Percentiles rank a stretch among this genome's conserved stretches.
Evolutionary conservation across 495 filamentous ascomycete genomes (phyloP).

Genomic region (Penicillium diatomitis): DNA sequence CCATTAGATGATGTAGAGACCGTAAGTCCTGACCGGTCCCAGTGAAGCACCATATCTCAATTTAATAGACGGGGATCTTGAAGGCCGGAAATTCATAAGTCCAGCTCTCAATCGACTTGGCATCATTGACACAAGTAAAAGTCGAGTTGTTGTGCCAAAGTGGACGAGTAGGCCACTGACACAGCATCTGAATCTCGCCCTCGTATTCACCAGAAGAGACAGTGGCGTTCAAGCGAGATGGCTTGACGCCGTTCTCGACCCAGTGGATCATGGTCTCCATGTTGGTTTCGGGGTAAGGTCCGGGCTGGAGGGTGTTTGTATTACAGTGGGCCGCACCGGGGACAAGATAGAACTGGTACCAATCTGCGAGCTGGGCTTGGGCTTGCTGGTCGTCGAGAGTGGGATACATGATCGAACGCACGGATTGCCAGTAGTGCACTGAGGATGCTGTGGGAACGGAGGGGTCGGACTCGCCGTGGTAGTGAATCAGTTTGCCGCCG

Average conservation of each 20-base stretch:
- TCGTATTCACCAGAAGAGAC: conserved; percentile 21
- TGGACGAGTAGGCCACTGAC: conserved; percentile 40
- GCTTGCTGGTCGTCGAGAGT: conserved; percentile 20
- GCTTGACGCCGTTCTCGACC: conserved; percentile 42
- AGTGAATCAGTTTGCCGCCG: conserved; percentile 43
- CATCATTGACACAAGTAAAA: conserved; percentile 36
- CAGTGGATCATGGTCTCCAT: conserved; percentile 40
- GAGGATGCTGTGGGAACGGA: conserved; percentile 40
- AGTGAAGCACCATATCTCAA: neutral
- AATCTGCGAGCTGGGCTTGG: conserved; percentile 36
- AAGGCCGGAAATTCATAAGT: conserved; percentile 24
- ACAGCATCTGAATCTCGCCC: conserved; percentile 37
- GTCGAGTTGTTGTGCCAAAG: conserved; percentile 28
- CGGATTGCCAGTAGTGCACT: conserved; percentile 42
- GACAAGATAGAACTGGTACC: conserved; percentile 43
- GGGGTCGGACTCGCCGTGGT: conserved; percentile 44
- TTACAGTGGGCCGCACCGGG: conserved; percentile 44
- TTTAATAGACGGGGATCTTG: conserved; percentile 20
- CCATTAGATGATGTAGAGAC: neutral
- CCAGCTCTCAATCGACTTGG: conserved; percentile 33
- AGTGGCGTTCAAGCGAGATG: conserved; percentile 31
- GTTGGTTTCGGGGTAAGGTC: conserved; percentile 37
- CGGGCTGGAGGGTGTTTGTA: conserved; percentile 35
- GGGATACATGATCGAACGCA: conserved; percentile 41
- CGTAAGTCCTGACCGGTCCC: neutral